Evolutionary conservation across 176 grass and related monocot species (phyloP).

Genomic region (Cenchrus purpureus): DNA sequence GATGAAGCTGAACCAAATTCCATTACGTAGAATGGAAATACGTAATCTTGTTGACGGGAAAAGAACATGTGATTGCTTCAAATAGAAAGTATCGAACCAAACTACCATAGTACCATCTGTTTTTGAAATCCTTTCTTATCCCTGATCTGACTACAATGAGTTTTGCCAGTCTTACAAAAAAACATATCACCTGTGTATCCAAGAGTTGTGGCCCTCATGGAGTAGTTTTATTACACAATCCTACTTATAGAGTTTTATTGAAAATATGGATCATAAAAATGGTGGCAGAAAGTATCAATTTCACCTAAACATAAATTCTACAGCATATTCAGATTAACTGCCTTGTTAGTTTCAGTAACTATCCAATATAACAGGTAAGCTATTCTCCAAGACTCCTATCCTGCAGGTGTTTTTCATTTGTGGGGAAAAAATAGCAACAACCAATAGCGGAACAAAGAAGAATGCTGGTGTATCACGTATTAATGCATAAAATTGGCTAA

Average conservation of each 20-base stretch:
- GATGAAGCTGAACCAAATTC: too few relatives aligned
- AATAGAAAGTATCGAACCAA: neutral
- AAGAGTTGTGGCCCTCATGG: neutral
- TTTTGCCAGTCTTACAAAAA: neutral
- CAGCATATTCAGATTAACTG: neutral
- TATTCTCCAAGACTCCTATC: neutral
- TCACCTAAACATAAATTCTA: neutral
- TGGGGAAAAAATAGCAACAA: neutral
- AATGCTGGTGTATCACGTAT: neutral
- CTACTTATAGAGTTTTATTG: neutral
- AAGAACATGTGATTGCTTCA: neutral
- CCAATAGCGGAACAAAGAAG: neutral
- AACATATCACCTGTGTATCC: neutral
- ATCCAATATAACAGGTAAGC: neutral
- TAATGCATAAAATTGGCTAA: neutral
- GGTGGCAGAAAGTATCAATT: neutral
- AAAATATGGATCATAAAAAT: constrained; percentile 2
- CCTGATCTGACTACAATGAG: neutral
- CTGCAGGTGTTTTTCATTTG: neutral
- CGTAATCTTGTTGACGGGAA: neutral
- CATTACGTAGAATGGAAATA: too few relatives aligned
- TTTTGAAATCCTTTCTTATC: neutral
- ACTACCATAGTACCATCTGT: neutral
- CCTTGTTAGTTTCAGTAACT: neutral
- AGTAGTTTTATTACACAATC: neutral